phyloP scores from a whole-genome alignment of 345 rosid species.

The Eutrema yunnanense region DNA sequence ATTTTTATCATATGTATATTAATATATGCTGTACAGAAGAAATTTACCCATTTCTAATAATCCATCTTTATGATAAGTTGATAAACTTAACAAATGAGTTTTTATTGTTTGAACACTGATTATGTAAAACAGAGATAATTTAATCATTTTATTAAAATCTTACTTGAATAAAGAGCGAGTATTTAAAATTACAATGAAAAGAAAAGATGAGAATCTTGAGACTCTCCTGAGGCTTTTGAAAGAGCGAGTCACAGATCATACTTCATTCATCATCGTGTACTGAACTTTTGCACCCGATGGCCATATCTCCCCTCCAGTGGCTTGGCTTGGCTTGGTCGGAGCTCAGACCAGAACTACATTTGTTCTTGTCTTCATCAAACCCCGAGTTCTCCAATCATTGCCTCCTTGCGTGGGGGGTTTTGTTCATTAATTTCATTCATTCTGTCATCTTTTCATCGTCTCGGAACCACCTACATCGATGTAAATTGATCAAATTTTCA shows the following conservation, averaged over 20 bases:
- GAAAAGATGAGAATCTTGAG: not conserved
- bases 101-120: not conserved
- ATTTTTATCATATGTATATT: too few species aligned
- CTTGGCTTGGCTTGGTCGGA: conserved; percentile 1
- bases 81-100: not conserved
- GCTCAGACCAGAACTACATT: not conserved
- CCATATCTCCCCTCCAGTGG: not conserved
- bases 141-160: not conserved
- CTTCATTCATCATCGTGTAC: not conserved
- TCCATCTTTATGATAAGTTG: too few species aligned
- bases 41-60: too few species aligned
- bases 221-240: not conserved
- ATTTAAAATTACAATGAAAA: not conserved
- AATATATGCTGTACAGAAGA: too few species aligned
- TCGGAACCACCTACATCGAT: conserved; percentile 16
- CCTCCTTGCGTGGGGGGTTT: not conserved
- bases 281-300: not conserved
- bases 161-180: not conserved
- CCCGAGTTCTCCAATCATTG: not conserved
- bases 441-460: conserved; percentile 6
- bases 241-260: not conserved
- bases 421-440: not conserved
- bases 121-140: not conserved
- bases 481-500: not conserved
- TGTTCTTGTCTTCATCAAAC: not conserved